A percentile compares a stretch with the other conserved stretches of the same genome.
phyloP scores from a whole-genome alignment of 1,284 basidiomycete genomes.

The Phellinidium pouzarii region DNA sequence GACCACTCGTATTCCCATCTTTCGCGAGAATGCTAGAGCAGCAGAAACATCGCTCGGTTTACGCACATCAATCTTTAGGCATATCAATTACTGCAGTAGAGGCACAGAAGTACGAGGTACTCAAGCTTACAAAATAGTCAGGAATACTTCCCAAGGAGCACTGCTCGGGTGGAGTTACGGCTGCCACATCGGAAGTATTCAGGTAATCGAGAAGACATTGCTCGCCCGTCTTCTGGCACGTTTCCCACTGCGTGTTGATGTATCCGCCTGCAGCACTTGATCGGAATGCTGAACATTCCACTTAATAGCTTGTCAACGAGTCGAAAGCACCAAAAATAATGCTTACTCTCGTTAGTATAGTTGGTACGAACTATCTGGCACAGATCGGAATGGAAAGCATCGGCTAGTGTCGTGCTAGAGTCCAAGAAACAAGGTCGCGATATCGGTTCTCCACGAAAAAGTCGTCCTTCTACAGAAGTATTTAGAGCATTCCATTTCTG shows the following conservation, averaged over 20 bases:
- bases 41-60: slow-evolving; percentile 19
- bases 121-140: slow-evolving; percentile 16
- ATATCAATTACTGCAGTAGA: not conserved
- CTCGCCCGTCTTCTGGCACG: slow-evolving; percentile 20
- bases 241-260: slow-evolving; percentile 25
- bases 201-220: slow-evolving; percentile 21
- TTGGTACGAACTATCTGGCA: not conserved
- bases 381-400: not conserved
- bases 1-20: slow-evolving; percentile 21
- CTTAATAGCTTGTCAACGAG: not conserved
- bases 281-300: not conserved
- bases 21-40: slow-evolving; percentile 23
- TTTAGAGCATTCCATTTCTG: not conserved
- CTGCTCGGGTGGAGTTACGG: not conserved
- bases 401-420: not conserved
- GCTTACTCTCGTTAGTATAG: slow-evolving; percentile 5
- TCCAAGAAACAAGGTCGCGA: slow-evolving; percentile 1
- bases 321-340: not conserved
- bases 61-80: slow-evolving; percentile 22
- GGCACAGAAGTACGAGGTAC: no score
- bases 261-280: slow-evolving; percentile 13
- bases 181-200: slow-evolving; percentile 13
- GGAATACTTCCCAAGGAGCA: slow-evolving; percentile 19
- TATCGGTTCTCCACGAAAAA: not conserved
- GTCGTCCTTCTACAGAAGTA: not conserved